These are phyloP conservation scores for Rhytidiadelphus loreus DNA, from an alignment of 225 moss, liverwort and hornwort species.

Conservation along the genomic window DNA sequence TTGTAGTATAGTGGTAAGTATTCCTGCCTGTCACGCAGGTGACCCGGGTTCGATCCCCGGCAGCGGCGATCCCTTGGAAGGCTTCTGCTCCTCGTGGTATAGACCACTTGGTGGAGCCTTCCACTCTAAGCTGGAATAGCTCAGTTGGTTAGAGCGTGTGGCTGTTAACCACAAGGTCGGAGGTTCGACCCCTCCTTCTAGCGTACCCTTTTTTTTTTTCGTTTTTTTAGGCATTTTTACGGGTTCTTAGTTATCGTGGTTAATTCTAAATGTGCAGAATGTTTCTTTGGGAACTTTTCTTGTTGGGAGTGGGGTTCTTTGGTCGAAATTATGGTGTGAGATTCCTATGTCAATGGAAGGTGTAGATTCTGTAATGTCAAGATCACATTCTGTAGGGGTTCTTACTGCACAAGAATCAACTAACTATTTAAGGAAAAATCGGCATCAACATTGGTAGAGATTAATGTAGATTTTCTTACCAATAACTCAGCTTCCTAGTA, in stretches of 20 bases:
- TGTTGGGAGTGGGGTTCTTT: background rate
- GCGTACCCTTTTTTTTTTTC: background rate
- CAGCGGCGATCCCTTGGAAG: slow-evolving; percentile 1
- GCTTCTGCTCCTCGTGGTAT: rapidly evolving
- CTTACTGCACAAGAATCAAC: background rate
- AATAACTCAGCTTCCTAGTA: background rate
- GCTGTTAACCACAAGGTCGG: slow-evolving; percentile 8
- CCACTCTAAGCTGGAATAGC: background rate
- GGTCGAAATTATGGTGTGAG: background rate
- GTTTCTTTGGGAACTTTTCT: no score
- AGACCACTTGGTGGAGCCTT: rapidly evolving
- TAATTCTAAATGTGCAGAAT: no score
- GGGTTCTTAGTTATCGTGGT: no score
- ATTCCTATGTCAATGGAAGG: background rate
- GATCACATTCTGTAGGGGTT: background rate
- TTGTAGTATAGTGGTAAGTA: slow-evolving; percentile 70
- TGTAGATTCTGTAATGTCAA: background rate
- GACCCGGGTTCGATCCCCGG: slow-evolving; percentile 77
- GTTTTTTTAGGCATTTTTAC: no score
- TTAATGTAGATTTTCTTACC: background rate
- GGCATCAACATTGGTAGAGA: background rate
- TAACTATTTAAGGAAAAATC: background rate
- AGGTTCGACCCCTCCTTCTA: slow-evolving; percentile 8
- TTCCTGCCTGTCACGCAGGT: slow-evolving; percentile 66
- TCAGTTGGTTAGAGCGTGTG: slow-evolving; percentile 11